These are phyloP conservation scores for Melampsora abietis-canadensis DNA, from an alignment of 1,284 basidiomycete species.

Conservation along the genomic window DNA sequence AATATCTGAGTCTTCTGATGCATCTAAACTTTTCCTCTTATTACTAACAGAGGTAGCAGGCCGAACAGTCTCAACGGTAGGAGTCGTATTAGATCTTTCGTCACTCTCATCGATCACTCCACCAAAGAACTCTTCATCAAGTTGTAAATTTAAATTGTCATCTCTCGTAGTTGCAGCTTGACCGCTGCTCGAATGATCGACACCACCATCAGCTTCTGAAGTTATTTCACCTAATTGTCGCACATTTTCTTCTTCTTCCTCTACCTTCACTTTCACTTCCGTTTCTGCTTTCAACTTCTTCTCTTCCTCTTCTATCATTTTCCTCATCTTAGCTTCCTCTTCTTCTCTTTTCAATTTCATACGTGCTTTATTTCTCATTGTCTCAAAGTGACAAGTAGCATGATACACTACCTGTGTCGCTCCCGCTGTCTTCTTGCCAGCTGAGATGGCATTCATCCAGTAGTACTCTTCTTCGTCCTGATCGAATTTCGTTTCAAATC, in stretches of 20 bases:
- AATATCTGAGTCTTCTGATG: background rate
- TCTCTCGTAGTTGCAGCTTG: background rate
- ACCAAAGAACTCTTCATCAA: background rate
- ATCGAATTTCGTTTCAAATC: conserved; percentile 42
- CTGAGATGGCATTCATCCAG: conserved; percentile 38
- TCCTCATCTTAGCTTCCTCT: conserved; percentile 23
- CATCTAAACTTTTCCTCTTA: conserved; percentile 7
- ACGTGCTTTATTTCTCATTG: conserved; percentile 29
- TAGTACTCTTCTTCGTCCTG: conserved; percentile 42
- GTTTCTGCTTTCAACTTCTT: conserved; percentile 2
- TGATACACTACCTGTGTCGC: conserved; percentile 16
- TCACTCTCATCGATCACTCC: background rate
- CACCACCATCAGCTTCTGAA: background rate
- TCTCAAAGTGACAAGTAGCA: conserved; percentile 42
- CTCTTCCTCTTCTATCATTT: conserved; percentile 1
- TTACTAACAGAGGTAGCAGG: background rate
- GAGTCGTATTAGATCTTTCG: background rate
- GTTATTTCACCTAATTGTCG: background rate
- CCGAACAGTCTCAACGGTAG: background rate
- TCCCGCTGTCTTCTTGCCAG: background rate
- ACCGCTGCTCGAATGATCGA: background rate
- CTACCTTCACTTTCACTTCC: background rate
- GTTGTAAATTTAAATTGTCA: conserved; percentile 3
- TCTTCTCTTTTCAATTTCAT: conserved; percentile 30
- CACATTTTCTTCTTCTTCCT: background rate